Evolutionary conservation across 306 rosid genomes (phyloP).

Genomic region (Rosa persica): DNA sequence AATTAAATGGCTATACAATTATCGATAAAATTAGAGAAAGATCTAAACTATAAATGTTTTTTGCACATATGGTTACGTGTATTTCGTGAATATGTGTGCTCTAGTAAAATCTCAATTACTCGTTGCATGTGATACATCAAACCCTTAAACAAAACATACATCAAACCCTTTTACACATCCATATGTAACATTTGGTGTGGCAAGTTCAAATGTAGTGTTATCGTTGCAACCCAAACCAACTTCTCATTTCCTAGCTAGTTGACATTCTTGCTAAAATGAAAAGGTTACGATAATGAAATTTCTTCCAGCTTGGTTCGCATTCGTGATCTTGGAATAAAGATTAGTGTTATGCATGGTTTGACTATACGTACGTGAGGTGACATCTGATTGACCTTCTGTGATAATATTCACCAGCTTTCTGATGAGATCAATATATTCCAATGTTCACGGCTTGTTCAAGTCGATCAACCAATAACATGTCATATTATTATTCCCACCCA

Average conservation of each 20-base stretch:
- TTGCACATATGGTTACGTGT: too few species aligned
- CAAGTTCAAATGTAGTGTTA: too few species aligned
- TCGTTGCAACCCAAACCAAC: background rate
- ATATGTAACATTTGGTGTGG: too few species aligned
- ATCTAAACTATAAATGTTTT: too few species aligned
- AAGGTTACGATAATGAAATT: constrained; percentile 1
- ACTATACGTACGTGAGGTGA: background rate
- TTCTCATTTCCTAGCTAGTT: background rate
- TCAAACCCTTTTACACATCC: too few species aligned
- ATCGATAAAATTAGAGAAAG: too few species aligned
- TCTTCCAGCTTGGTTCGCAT: background rate
- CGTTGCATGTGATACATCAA: too few species aligned
- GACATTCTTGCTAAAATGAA: background rate
- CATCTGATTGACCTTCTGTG: background rate
- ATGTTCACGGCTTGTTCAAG: background rate
- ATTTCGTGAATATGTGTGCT: too few species aligned
- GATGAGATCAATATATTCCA: constrained; percentile 18
- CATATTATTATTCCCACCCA: background rate
- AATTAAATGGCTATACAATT: too few species aligned
- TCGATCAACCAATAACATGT: background rate
- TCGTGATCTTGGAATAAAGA: background rate
- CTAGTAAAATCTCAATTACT: too few species aligned
- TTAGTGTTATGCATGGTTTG: constrained; percentile 5
- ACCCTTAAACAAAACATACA: too few species aligned
- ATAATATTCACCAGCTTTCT: constrained; percentile 4